Percentiles rank a stretch among this genome's conserved stretches.
Conservation (phyloP, 306 rosid species). For the Canavalia ensiformis region DNA sequence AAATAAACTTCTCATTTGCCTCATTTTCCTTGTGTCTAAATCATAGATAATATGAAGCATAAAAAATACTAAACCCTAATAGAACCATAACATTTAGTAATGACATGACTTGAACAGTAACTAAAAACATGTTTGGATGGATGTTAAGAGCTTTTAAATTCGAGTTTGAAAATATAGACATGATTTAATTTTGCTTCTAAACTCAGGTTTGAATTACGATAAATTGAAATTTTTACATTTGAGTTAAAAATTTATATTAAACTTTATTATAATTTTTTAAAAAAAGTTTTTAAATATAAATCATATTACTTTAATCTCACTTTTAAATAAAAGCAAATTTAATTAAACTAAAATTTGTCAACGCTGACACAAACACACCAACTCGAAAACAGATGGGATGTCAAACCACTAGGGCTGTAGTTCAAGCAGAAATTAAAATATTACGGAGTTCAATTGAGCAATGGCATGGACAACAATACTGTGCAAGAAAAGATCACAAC, state of each 20-base stretch:
- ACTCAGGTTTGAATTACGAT: no score
- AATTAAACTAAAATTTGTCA: no score
- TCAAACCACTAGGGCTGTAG: neutral
- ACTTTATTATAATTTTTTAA: no score
- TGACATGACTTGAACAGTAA: neutral
- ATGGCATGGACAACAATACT: neutral
- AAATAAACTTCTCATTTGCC: neutral
- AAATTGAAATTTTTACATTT: no score
- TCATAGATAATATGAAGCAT: neutral
- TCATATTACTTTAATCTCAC: no score
- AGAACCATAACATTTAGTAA: neutral
- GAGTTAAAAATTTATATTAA: no score
- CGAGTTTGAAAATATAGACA: no score
- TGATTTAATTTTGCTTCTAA: no score
- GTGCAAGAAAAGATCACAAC: neutral
- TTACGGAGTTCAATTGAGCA: neutral
- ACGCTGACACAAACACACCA: neutral
- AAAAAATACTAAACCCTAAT: neutral
- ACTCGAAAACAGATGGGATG: neutral
- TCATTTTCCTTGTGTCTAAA: neutral
- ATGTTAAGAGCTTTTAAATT: no score
- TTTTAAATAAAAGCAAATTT: no score
- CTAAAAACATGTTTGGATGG: no score
- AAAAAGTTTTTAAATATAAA: no score
- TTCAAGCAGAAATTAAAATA: neutral